These are phyloP conservation scores for Apodospora peruviana DNA, from an alignment of 495 filamentous ascomycete genomes.

Conservation along the genomic window DNA sequence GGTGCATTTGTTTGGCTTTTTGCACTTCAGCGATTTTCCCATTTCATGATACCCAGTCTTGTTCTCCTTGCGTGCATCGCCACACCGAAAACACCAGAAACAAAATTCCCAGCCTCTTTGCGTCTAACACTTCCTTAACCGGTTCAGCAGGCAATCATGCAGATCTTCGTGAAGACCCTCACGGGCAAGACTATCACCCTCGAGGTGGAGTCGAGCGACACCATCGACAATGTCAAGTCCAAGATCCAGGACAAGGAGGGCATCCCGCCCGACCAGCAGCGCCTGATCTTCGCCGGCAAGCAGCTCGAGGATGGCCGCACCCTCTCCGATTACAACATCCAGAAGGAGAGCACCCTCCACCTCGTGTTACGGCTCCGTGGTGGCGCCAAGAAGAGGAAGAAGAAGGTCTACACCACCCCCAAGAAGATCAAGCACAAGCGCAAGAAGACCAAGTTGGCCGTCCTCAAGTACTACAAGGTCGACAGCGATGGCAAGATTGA, in stretches of 20 bases:
- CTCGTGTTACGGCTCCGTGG: constrained; percentile 95
- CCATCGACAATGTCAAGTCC: constrained; percentile 99
- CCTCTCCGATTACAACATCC: constrained; percentile 99
- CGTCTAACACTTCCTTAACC: neutral
- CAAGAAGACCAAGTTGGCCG: constrained; percentile 98
- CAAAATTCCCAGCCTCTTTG: neutral
- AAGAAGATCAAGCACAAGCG: constrained; percentile 99
- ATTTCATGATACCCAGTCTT: constrained; percentile 25
- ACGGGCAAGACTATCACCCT: constrained; percentile 99
- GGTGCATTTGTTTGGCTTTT: constrained; percentile 14
- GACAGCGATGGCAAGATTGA: constrained; percentile 99
- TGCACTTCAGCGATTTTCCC: constrained; percentile 2
- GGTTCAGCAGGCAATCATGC: constrained; percentile 66
- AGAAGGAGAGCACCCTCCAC: constrained; percentile 99
- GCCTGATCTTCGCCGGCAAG: constrained; percentile 99
- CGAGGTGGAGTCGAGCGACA: constrained; percentile 99
- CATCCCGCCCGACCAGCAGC: constrained; percentile 99
- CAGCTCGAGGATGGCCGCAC: constrained; percentile 99
- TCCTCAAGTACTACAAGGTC: constrained; percentile 99
- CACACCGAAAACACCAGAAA: neutral
- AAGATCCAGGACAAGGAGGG: constrained; percentile 96
- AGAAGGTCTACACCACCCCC: constrained; percentile 99
- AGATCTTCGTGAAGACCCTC: constrained; percentile 99
- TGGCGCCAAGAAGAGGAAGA: constrained; percentile 99
- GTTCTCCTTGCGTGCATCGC: constrained; percentile 8